Percentiles rank a stretch among this genome's conserved stretches.
phyloP scores from a whole-genome alignment of 768 basidiomycete genomes.

The Tephrocybe rancida region DNA sequence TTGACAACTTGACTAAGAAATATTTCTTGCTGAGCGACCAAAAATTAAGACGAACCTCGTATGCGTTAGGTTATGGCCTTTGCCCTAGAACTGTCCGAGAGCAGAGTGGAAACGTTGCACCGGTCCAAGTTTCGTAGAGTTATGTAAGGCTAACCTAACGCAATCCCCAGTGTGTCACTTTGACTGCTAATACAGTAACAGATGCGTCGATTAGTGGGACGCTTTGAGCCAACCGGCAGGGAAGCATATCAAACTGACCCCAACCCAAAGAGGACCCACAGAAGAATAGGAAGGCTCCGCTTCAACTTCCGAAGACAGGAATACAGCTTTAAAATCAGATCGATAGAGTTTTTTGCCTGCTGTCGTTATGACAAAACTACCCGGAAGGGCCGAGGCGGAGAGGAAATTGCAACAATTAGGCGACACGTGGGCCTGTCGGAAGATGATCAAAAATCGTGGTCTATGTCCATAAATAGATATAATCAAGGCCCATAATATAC shows the following conservation, averaged over 20 bases:
- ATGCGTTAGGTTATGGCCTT: not conserved
- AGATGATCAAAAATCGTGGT: constrained; percentile 16
- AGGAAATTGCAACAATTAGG: constrained; percentile 7
- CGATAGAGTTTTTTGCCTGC: constrained; percentile 24
- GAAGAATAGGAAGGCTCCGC: constrained; percentile 1
- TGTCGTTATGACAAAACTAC: constrained; percentile 18
- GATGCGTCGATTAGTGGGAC: constrained; percentile 14
- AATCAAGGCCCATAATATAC: not conserved
- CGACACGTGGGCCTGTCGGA: constrained; percentile 16
- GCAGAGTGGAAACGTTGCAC: constrained; percentile 15
- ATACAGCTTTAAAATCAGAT: constrained; percentile 18
- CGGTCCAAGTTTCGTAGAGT: constrained; percentile 11
- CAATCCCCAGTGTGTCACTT: constrained; percentile 16
- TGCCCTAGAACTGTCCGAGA: not conserved
- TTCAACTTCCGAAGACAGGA: constrained; percentile 5
- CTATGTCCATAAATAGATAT: not conserved
- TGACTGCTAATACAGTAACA: constrained; percentile 19
- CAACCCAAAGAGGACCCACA: constrained; percentile 2
- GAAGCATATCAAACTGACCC: constrained; percentile 10
- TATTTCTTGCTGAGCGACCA: constrained; percentile 9
- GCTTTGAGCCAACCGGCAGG: constrained; percentile 5
- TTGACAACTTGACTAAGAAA: constrained; percentile 22
- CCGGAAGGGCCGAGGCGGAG: constrained; percentile 14
- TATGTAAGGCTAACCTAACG: constrained; percentile 21
- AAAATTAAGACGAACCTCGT: constrained; percentile 19